Percentiles rank a stretch among this genome's conserved stretches.
Conservation (phyloP, 768 basidiomycete species). For the Naganishia vaughanmartiniae region DNA sequence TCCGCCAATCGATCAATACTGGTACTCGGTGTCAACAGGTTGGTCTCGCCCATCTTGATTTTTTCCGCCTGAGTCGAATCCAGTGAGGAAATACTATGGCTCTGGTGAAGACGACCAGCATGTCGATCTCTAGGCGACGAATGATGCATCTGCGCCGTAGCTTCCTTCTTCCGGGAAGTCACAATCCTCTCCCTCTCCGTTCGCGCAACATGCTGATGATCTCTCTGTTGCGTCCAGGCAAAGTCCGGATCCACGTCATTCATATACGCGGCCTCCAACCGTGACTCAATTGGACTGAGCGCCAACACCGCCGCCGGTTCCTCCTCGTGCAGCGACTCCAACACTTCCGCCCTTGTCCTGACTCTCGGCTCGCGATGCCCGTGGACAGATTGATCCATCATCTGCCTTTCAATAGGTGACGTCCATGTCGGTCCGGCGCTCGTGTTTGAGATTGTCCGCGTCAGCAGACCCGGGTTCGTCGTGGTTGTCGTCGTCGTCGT, state of each 20-base stretch:
- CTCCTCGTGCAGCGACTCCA: conserved; percentile 2
- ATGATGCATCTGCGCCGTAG: not conserved
- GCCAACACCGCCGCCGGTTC: not conserved
- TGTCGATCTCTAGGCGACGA: conserved; percentile 24
- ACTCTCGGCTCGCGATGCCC: conserved; percentile 18
- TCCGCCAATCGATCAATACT: conserved; percentile 27
- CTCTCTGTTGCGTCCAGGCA: conserved; percentile 28
- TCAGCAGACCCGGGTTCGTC: conserved; percentile 26
- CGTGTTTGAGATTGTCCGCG: conserved; percentile 9
- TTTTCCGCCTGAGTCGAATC: conserved; percentile 24
- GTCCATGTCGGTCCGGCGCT: not conserved
- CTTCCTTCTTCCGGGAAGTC: too few relatives aligned
- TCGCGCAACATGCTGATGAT: conserved; percentile 28
- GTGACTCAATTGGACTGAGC: conserved; percentile 21
- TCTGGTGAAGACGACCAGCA: not conserved
- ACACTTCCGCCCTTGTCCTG: not conserved
- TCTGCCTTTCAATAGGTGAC: not conserved
- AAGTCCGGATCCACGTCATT: conserved; percentile 29
- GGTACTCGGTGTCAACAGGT: conserved; percentile 28
- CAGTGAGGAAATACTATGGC: conserved; percentile 21
- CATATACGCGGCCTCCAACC: conserved; percentile 36
- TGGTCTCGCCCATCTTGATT: conserved; percentile 20
- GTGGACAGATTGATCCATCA: not conserved
- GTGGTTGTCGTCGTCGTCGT: conserved; percentile 33
- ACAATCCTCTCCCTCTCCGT: too few relatives aligned